phyloP scores from a whole-genome alignment of 164 flowering plant genomes.

The Vitis rupestris region DNA sequence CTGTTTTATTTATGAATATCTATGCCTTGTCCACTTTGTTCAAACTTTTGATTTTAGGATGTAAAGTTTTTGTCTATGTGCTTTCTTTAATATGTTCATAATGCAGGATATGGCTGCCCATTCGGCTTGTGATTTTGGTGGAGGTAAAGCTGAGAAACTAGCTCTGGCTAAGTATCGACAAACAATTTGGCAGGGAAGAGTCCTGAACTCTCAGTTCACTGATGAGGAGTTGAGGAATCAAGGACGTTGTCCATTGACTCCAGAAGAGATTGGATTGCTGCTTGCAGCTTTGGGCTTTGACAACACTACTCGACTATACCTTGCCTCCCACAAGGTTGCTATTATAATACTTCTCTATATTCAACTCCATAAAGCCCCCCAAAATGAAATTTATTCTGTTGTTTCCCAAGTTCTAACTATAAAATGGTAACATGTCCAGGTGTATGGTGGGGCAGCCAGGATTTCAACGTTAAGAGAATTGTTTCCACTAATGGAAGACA shows the following conservation, averaged over 20 bases:
- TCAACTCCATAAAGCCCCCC: background rate
- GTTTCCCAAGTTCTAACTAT: background rate
- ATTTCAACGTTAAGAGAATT: slow-evolving; percentile 62
- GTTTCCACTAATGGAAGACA: slow-evolving; percentile 92
- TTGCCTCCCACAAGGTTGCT: slow-evolving; percentile 94
- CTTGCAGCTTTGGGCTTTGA: slow-evolving; percentile 91
- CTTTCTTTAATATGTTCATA: background rate
- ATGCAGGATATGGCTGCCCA: slow-evolving; percentile 99
- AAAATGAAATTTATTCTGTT: background rate
- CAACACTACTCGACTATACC: slow-evolving; percentile 86
- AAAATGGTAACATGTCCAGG: slow-evolving; percentile 39
- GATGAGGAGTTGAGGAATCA: slow-evolving; percentile 89
- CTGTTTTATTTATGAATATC: background rate
- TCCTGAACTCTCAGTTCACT: slow-evolving; percentile 89
- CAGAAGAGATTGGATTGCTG: slow-evolving; percentile 94
- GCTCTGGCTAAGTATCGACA: slow-evolving; percentile 94
- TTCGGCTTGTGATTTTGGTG: slow-evolving; percentile 99
- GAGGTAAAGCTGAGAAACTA: slow-evolving; percentile 92
- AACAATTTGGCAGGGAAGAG: slow-evolving; percentile 92
- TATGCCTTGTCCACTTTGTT: background rate
- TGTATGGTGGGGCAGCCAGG: slow-evolving; percentile 97
- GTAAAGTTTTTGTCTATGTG: background rate
- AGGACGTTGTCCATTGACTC: slow-evolving; percentile 97
- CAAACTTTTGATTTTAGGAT: background rate
- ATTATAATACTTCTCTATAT: no score